Conservation (phyloP, 768 basidiomycete species). For the Boletus patriciae region DNA sequence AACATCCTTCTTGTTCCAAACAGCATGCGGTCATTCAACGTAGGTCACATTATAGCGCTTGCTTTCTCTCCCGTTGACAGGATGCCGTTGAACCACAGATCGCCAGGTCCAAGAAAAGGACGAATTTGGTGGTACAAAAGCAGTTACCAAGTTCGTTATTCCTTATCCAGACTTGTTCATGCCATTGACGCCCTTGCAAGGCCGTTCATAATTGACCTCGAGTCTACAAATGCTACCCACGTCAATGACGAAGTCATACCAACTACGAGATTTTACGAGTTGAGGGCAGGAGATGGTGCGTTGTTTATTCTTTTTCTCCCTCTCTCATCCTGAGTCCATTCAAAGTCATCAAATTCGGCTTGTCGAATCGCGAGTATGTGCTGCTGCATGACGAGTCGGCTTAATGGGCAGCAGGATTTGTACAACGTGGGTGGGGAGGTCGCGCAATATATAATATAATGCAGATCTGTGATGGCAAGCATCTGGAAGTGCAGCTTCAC, state of each 20-base stretch:
- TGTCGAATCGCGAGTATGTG: slow-evolving; percentile 81
- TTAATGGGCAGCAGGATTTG: slow-evolving; percentile 22
- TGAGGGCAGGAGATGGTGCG: slow-evolving; percentile 77
- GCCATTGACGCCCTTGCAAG: slow-evolving; percentile 40
- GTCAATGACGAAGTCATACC: slow-evolving; percentile 90
- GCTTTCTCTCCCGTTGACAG: slow-evolving; percentile 3
- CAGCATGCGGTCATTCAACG: slow-evolving; percentile 98
- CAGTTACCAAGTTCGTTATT: slow-evolving; percentile 74
- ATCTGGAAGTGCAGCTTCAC: neutral
- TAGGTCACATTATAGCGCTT: slow-evolving; percentile 34
- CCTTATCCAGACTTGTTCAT: slow-evolving; percentile 1
- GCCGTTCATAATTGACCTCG: slow-evolving; percentile 96
- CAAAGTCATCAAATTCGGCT: slow-evolving; percentile 82
- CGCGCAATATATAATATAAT: neutral
- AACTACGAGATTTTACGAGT: slow-evolving; percentile 81
- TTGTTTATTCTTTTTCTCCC: neutral
- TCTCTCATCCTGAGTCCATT: slow-evolving; percentile 9
- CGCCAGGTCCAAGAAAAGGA: slow-evolving; percentile 85
- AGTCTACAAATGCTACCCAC: slow-evolving; percentile 94
- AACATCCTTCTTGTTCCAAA: slow-evolving; percentile 97
- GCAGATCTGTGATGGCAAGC: neutral
- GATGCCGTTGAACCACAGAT: slow-evolving; percentile 42
- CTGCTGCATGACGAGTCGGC: slow-evolving; percentile 76
- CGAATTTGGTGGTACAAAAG: slow-evolving; percentile 78
- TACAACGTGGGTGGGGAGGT: neutral